These are phyloP conservation scores for Peterozyma xylosa DNA, from an alignment of 805 yeast species.

Conservation along the genomic window DNA sequence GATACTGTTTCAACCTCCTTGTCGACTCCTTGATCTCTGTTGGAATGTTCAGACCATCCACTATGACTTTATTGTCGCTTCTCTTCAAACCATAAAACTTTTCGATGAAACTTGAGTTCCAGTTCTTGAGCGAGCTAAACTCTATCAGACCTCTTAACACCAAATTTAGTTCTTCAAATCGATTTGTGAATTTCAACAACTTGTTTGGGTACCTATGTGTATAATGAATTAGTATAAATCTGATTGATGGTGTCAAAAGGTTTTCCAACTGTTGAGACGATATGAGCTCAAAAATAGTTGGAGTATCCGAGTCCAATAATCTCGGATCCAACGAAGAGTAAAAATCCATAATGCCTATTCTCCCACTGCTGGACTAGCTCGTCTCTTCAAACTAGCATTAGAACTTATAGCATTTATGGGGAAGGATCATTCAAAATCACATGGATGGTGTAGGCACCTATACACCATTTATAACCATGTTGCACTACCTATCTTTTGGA, in stretches of 20 bases:
- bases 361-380: no score
- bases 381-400: no score
- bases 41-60: neutral
- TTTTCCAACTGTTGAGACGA: conserved; percentile 75
- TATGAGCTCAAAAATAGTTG: conserved; percentile 83
- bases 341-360: conserved; percentile 60
- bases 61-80: conserved; percentile 19
- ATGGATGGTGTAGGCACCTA: no score
- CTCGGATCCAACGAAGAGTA: conserved; percentile 75
- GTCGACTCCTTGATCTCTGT: conserved; percentile 14
- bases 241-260: conserved; percentile 72
- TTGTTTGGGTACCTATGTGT: conserved; percentile 69
- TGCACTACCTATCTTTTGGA: no score
- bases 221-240: conserved; percentile 75
- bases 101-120: conserved; percentile 87
- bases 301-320: conserved; percentile 64
- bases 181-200: conserved; percentile 51
- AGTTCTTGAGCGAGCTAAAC: conserved; percentile 55
- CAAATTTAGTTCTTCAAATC: conserved; percentile 72
- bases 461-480: no score
- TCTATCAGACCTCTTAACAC: conserved; percentile 59
- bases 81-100: conserved; percentile 87
- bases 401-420: no score
- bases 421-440: no score
- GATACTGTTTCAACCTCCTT: conserved; percentile 44